Evolutionary conservation across 2,329 filamentous ascomycete species (phyloP).

Genomic region (Aspergillus sp.): DNA sequence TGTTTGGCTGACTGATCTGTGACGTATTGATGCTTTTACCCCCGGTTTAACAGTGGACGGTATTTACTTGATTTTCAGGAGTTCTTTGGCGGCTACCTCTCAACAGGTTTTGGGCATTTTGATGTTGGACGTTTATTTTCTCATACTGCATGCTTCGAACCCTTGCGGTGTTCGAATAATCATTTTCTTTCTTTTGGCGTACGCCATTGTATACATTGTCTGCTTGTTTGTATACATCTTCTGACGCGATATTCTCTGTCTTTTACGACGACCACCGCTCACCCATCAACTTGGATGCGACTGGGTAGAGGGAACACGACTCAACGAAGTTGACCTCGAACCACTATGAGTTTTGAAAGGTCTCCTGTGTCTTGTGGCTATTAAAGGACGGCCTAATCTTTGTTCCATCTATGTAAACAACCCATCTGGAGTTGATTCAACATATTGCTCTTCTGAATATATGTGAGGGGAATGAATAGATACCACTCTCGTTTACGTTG

Average conservation of each 20-base stretch:
- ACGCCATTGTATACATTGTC: neutral
- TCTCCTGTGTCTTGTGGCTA: neutral
- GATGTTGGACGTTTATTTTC: slow-evolving; percentile 3
- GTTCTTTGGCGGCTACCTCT: slow-evolving; percentile 40
- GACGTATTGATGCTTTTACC: slow-evolving; percentile 15
- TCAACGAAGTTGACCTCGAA: neutral
- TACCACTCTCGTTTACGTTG: neutral
- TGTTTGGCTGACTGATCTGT: slow-evolving; percentile 10
- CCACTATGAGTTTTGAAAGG: neutral
- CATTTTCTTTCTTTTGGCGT: slow-evolving; percentile 12
- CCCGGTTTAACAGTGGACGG: slow-evolving; percentile 24
- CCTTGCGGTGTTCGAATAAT: neutral
- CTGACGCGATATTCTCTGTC: neutral
- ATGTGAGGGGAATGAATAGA: neutral
- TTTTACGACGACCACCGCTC: neutral
- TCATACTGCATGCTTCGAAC: neutral
- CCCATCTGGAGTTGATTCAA: neutral
- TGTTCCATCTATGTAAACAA: neutral
- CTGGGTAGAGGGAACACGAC: neutral
- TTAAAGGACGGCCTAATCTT: neutral
- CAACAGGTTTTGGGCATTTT: slow-evolving; percentile 38
- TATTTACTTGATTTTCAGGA: slow-evolving; percentile 30
- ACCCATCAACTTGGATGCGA: neutral
- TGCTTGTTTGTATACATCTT: neutral
- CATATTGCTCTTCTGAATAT: neutral